These are phyloP conservation scores for Byssothecium circinans DNA, from an alignment of 2,329 filamentous ascomycete species.

Conservation along the genomic window DNA sequence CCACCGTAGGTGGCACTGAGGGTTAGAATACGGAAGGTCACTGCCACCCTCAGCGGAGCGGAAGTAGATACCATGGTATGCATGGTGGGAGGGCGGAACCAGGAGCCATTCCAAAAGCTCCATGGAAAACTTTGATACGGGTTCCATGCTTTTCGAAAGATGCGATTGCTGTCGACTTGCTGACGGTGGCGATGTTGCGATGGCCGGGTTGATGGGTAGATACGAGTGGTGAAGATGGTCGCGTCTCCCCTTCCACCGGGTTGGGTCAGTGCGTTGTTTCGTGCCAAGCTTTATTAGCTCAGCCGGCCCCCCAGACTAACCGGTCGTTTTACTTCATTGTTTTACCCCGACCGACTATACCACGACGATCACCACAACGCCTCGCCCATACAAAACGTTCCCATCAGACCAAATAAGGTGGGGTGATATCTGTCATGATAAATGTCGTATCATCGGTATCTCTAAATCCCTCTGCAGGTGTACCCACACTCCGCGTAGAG, in stretches of 20 bases:
- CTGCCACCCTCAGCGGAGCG: constrained; percentile 1
- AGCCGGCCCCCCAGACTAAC: not conserved
- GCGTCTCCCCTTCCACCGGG: not conserved
- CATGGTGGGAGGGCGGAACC: not conserved
- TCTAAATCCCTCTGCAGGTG: too few relatives aligned
- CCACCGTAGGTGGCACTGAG: not conserved
- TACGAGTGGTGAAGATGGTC: not conserved
- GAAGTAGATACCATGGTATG: not conserved
- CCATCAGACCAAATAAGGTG: too few relatives aligned
- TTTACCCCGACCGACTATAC: not conserved
- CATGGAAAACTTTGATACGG: too few relatives aligned
- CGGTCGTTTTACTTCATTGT: not conserved
- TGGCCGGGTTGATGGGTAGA: not conserved
- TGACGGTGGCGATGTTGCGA: not conserved
- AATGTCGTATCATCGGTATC: too few relatives aligned
- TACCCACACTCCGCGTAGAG: too few relatives aligned
- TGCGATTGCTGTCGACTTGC: too few relatives aligned
- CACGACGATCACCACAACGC: too few relatives aligned
- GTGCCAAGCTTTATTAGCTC: not conserved
- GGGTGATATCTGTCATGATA: too few relatives aligned
- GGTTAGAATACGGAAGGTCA: not conserved
- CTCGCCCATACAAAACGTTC: too few relatives aligned
- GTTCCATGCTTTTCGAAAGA: too few relatives aligned
- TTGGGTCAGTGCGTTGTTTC: not conserved
- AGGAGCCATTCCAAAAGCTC: not conserved